These are phyloP conservation scores for Incumbomyces lentus DNA, from an alignment of 2,329 filamentous ascomycete genomes.

Conservation along the genomic window DNA sequence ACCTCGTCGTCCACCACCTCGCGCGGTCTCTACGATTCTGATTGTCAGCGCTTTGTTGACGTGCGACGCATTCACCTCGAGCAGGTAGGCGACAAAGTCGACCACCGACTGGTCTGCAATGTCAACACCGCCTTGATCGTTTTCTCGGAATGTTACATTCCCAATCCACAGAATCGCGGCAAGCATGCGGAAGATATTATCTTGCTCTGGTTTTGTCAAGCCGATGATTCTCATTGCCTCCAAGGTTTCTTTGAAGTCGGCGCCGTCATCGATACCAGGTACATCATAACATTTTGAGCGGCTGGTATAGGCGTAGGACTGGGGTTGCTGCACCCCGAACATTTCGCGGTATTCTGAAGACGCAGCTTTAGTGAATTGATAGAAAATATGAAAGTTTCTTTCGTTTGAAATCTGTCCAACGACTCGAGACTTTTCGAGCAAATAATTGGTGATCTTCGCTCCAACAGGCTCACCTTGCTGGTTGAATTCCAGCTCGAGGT, in stretches of 20 bases:
- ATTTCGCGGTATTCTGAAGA: conserved; percentile 73
- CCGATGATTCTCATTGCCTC: conserved; percentile 95
- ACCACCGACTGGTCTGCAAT: conserved; percentile 84
- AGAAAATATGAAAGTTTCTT: conserved; percentile 98
- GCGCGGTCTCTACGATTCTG: conserved; percentile 65
- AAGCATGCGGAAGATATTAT: conserved; percentile 93
- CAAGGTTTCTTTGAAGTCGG: conserved; percentile 81
- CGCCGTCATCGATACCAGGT: conserved; percentile 80
- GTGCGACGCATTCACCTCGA: conserved; percentile 73
- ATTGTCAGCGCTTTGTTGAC: conserved; percentile 82
- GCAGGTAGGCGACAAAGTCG: conserved; percentile 84
- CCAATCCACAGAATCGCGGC: conserved; percentile 87
- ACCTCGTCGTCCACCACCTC: conserved; percentile 51
- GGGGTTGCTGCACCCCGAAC: conserved; percentile 85
- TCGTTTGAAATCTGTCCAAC: conserved; percentile 92
- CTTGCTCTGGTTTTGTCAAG: conserved; percentile 75
- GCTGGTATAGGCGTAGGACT: conserved; percentile 89
- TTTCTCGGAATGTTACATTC: conserved; percentile 83
- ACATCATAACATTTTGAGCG: conserved; percentile 91
- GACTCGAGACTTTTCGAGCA: conserved; percentile 89
- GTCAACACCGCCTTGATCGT: conserved; percentile 77
- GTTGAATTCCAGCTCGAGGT: conserved; percentile 96
- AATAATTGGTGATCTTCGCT: conserved; percentile 95
- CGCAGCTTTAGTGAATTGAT: conserved; percentile 94
- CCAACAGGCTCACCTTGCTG: conserved; percentile 80